Evolutionary conservation across 2,329 filamentous ascomycete genomes (phyloP).

Genomic region (Claviceps africana): DNA sequence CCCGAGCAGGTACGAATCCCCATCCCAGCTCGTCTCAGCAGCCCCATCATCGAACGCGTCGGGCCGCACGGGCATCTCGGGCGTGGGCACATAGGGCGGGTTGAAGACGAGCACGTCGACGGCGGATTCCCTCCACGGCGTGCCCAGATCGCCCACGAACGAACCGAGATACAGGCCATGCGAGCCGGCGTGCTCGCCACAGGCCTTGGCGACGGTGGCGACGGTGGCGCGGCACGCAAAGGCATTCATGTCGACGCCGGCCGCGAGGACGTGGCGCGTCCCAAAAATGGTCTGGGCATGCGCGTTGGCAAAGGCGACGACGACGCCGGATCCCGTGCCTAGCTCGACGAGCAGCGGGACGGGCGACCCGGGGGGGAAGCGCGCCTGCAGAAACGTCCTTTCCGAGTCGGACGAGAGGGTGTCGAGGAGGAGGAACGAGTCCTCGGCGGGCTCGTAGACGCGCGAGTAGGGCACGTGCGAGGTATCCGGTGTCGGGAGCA

Average conservation of each 20-base stretch:
- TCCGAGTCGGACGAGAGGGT: constrained; percentile 65
- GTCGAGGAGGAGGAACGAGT: constrained; percentile 88
- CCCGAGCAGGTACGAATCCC: constrained; percentile 69
- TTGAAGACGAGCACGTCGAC: constrained; percentile 92
- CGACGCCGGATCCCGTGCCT: constrained; percentile 82
- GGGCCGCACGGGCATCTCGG: constrained; percentile 48
- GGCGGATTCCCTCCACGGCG: constrained; percentile 38
- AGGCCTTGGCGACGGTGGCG: constrained; percentile 47
- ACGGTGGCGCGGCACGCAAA: constrained; percentile 67
- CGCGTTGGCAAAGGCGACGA: constrained; percentile 76
- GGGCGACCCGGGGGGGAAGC: constrained; percentile 35
- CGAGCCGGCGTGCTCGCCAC: constrained; percentile 17
- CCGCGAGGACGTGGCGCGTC: constrained; percentile 50
- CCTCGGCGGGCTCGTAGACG: constrained; percentile 91
- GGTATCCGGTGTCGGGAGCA: constrained; percentile 90
- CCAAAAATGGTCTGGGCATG: constrained; percentile 63
- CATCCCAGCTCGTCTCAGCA: constrained; percentile 45
- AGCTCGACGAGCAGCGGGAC: constrained; percentile 68
- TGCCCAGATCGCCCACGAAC: constrained; percentile 55
- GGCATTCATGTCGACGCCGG: constrained; percentile 73
- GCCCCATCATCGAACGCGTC: constrained; percentile 10
- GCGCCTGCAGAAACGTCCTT: constrained; percentile 49
- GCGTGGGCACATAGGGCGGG: constrained; percentile 87
- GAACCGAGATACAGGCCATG: constrained; percentile 49
- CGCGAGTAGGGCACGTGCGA: constrained; percentile 78